These are phyloP conservation scores for Halenospora varia DNA, from an alignment of 495 filamentous ascomycete species.

Conservation along the genomic window DNA sequence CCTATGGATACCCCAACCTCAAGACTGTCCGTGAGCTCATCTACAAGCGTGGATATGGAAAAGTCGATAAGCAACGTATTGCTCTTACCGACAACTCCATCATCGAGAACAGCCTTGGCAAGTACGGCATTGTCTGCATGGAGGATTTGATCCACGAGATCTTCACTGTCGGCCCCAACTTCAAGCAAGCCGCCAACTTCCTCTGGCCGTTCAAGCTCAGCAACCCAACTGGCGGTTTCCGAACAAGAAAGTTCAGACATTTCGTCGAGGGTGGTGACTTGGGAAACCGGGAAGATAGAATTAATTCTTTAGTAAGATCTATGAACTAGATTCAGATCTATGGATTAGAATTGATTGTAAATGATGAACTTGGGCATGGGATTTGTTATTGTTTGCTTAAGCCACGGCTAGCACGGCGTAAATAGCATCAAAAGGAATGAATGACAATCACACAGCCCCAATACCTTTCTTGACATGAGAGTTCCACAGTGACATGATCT, in stretches of 20 bases:
- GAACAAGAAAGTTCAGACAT: conserved; percentile 96
- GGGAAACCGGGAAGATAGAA: conserved; percentile 98
- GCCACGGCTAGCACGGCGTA: conserved; percentile 5
- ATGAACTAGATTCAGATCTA: conserved; percentile 84
- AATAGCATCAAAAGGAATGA: conserved; percentile 8
- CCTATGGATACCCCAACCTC: conserved; percentile 98
- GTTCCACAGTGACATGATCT: no score
- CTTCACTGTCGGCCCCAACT: conserved; percentile 96
- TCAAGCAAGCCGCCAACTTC: conserved; percentile 99
- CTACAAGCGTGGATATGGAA: conserved; percentile 99
- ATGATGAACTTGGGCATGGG: background rate
- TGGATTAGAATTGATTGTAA: no score
- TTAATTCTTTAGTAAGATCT: conserved; percentile 92
- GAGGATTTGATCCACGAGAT: conserved; percentile 99
- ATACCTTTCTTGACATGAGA: no score
- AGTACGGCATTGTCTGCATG: conserved; percentile 98
- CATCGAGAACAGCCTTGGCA: conserved; percentile 93
- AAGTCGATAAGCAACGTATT: conserved; percentile 94
- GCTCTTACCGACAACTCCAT: conserved; percentile 95
- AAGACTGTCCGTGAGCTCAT: conserved; percentile 98
- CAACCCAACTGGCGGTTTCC: conserved; percentile 96
- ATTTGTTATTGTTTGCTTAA: background rate
- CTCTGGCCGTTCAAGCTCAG: conserved; percentile 99
- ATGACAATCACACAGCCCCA: background rate
- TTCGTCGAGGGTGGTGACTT: conserved; percentile 94